phyloP scores from a whole-genome alignment of 2,329 filamentous ascomycete genomes.

The Pseudocercospora macadamiae region DNA sequence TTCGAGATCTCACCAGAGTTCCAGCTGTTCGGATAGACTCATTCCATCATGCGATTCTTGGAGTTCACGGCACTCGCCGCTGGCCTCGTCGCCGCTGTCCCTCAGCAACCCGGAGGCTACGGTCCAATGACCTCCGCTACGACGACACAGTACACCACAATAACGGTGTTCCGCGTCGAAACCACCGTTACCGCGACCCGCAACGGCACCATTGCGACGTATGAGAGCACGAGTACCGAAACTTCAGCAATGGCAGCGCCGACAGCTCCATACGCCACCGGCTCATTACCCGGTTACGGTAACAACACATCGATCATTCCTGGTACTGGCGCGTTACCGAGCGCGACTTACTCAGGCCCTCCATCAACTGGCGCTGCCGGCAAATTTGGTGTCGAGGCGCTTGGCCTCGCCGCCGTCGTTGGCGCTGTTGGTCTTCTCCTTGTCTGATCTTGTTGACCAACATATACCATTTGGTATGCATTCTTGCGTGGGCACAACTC shows the following conservation, averaged over 20 bases:
- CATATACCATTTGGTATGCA: constrained; percentile 13
- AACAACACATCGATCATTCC: constrained; percentile 21
- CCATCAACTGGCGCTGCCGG: constrained; percentile 23
- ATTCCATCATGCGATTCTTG: constrained; percentile 33
- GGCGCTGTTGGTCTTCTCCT: constrained; percentile 28
- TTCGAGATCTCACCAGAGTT: constrained; percentile 9
- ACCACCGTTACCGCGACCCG: constrained; percentile 33
- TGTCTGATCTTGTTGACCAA: constrained; percentile 8
- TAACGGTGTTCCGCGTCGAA: constrained; percentile 33
- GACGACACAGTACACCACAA: constrained; percentile 32
- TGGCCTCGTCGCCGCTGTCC: constrained; percentile 20
- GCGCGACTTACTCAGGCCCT: constrained; percentile 14
- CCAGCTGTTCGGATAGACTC: constrained; percentile 17
- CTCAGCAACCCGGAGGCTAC: constrained; percentile 16
- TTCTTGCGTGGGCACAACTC: constrained; percentile 13
- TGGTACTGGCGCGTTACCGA: constrained; percentile 13
- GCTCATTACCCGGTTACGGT: constrained; percentile 18
- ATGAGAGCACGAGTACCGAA: constrained; percentile 19
- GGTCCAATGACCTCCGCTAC: constrained; percentile 20
- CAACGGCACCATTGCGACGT: constrained; percentile 22
- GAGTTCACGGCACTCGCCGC: constrained; percentile 25
- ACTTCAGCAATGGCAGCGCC: constrained; percentile 14
- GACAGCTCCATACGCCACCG: constrained; percentile 11
- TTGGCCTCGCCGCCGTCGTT: constrained; percentile 24
- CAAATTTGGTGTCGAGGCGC: constrained; percentile 20